Evolutionary conservation across 495 filamentous ascomycete species (phyloP).

Genomic region (Penicillium antarcticum): DNA sequence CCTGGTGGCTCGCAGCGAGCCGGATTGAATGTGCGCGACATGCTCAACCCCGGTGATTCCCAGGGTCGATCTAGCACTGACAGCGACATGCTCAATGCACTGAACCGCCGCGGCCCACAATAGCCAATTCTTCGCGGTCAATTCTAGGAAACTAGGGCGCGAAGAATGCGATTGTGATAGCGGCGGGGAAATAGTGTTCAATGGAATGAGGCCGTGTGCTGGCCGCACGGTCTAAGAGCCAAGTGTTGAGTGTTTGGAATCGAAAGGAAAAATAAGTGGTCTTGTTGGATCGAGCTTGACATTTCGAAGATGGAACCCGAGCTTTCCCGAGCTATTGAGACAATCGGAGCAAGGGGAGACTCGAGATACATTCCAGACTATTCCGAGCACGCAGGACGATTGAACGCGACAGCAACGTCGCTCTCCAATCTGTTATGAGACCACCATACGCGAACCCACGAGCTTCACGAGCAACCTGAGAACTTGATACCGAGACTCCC

Average conservation of each 20-base stretch:
- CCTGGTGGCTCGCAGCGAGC: slow-evolving; percentile 38
- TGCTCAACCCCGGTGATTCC: slow-evolving; percentile 45
- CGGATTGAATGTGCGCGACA: slow-evolving; percentile 52
- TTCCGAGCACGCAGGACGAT: neutral
- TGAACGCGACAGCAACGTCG: neutral
- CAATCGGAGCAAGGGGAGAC: slow-evolving; percentile 1
- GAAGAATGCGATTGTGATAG: slow-evolving; percentile 5
- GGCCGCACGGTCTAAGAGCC: slow-evolving; percentile 26
- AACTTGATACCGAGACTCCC: slow-evolving; percentile 21
- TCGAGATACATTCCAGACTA: slow-evolving; percentile 1
- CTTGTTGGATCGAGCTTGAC: slow-evolving; percentile 7
- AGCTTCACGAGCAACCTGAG: slow-evolving; percentile 33
- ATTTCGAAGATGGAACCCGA: slow-evolving; percentile 1
- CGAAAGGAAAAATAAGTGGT: slow-evolving; percentile 4
- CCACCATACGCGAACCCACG: slow-evolving; percentile 34
- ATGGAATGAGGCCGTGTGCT: slow-evolving; percentile 25
- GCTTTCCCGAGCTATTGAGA: neutral
- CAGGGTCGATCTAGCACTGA: slow-evolving; percentile 51
- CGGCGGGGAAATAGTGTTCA: slow-evolving; percentile 8
- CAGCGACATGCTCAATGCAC: slow-evolving; percentile 54
- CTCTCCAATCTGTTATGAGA: slow-evolving; percentile 21
- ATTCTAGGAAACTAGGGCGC: slow-evolving; percentile 2
- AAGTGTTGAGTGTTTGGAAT: slow-evolving; percentile 18
- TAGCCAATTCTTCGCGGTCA: slow-evolving; percentile 9
- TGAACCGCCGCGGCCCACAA: slow-evolving; percentile 44